Conservation (phyloP, 2,329 filamentous ascomycete genomes). For the Plectosphaerella cucumerina region DNA sequence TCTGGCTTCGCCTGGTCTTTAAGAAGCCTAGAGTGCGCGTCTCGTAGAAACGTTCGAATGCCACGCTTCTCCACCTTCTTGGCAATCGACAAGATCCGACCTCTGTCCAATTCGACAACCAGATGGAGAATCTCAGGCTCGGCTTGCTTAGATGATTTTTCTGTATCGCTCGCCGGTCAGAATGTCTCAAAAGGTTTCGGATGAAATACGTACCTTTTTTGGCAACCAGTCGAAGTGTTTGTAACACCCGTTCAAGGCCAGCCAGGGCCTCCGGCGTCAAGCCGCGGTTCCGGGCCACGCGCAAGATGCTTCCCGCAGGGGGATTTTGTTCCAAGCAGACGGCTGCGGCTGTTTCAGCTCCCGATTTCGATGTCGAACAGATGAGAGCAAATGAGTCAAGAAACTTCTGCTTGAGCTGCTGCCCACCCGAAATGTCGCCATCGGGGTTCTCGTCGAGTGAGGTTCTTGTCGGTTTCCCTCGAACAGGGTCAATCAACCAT, state of each 20-base stretch:
- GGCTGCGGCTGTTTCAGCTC: slow-evolving; percentile 21
- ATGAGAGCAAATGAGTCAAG: slow-evolving; percentile 26
- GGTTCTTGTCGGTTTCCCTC: slow-evolving; percentile 19
- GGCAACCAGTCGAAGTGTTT: not conserved
- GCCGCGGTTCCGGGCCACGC: slow-evolving; percentile 23
- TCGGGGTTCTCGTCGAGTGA: slow-evolving; percentile 8
- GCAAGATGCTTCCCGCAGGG: slow-evolving; percentile 17
- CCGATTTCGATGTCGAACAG: slow-evolving; percentile 17
- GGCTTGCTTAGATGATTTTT: not conserved
- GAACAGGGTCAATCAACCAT: slow-evolving; percentile 21
- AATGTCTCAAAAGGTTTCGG: not conserved
- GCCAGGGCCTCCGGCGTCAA: slow-evolving; percentile 12
- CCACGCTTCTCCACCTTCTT: not conserved
- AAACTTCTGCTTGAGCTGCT: slow-evolving; percentile 21
- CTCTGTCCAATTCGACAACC: not conserved
- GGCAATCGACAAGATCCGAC: not conserved
- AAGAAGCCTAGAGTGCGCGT: not conserved
- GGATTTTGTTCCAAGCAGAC: slow-evolving; percentile 22
- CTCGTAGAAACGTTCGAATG: not conserved
- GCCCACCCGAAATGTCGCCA: slow-evolving; percentile 8
- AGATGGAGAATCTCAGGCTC: not conserved
- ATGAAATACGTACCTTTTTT: not conserved
- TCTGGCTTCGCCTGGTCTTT: not conserved
- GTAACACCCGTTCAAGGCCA: slow-evolving; percentile 6
- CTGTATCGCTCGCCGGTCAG: not conserved